These are phyloP conservation scores for Zarea fungicola DNA, from an alignment of 2,329 filamentous ascomycete genomes.

Conservation along the genomic window DNA sequence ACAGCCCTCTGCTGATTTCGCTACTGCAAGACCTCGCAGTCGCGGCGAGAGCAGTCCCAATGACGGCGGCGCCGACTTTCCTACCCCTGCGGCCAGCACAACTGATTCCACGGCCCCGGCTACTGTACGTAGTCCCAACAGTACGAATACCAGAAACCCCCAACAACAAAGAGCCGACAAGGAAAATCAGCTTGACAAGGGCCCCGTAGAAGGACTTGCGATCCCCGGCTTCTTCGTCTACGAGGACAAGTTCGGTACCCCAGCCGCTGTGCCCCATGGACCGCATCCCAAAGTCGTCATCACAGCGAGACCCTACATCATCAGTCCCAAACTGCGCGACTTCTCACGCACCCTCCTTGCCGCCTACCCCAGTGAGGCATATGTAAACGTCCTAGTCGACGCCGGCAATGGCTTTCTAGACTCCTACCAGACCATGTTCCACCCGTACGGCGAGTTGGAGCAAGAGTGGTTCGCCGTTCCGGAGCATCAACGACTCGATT, in stretches of 20 bases:
- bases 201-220: neutral
- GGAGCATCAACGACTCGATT: neutral
- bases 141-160: too few species aligned
- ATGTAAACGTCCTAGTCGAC: neutral
- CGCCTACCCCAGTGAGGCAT: neutral
- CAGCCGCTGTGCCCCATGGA: neutral
- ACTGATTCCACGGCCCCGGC: neutral
- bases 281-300: neutral
- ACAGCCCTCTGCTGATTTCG: neutral
- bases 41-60: constrained; percentile 15
- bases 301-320: neutral
- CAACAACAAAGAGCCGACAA: too few species aligned
- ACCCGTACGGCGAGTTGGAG: neutral
- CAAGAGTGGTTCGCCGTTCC: neutral
- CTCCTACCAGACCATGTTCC: neutral
- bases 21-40: constrained; percentile 2
- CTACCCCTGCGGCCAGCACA: neutral
- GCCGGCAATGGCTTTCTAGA: neutral
- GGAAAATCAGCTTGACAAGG: neutral
- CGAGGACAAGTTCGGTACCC: neutral
- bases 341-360: neutral
- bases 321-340: neutral
- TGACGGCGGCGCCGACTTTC: neutral
- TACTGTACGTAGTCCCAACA: too few species aligned
- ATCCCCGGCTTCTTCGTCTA: constrained; percentile 1